Evolutionary conservation across 179 eudicot species (phyloP), one percentile per base, ranked within the genome.

Genomic region (Sideroxylon spinosum): DNA sequence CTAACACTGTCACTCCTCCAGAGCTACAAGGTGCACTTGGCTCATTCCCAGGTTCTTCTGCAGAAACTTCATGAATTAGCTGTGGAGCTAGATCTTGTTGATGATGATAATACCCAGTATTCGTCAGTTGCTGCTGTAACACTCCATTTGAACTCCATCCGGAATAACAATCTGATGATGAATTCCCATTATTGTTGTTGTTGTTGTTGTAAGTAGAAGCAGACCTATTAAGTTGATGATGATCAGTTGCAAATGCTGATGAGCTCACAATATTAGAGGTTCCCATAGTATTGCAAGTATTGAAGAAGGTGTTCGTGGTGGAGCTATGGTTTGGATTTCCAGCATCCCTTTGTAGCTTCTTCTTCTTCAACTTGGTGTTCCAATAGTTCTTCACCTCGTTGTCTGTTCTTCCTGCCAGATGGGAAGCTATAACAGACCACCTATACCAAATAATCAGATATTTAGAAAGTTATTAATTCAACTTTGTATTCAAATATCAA

Each of bases 391-490:
- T 79, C 76, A 82, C 87, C 25, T 86, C 89, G 66, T 88, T 88
- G 44, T 86, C 89, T 48, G 91, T 88, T 72, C 89, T 84, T 73
- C 87, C 87, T 57, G 32, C 82, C 28, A 88, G 37, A 9, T 78
- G 82, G n/a, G 89, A 82, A 19, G 86, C 91, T 77, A 88, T 88
- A 3, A 86, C 63, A 6, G 91, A 84, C 91, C 91, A 88, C 86
- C 91, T 86, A 84, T 28, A 25, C 50, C 64, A 70, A 16, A 37
- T 37, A 16, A 16, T 53, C 17, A 53, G 14, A 53, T 16, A 53
- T 6, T 16, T 53, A 16, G 17, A 1, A 6, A 4, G 13, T 53
- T n/a, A 37, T 37, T 37, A 37, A 37, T 37, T 37, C 44, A 37
- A 37, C 37, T 32, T 32, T 32, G n/a, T n/a, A n/a, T n/a, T n/a